Evolutionary conservation across 2,329 filamentous ascomycete genomes (phyloP).

Genomic region (Beauveria scarabaeidicola): DNA sequence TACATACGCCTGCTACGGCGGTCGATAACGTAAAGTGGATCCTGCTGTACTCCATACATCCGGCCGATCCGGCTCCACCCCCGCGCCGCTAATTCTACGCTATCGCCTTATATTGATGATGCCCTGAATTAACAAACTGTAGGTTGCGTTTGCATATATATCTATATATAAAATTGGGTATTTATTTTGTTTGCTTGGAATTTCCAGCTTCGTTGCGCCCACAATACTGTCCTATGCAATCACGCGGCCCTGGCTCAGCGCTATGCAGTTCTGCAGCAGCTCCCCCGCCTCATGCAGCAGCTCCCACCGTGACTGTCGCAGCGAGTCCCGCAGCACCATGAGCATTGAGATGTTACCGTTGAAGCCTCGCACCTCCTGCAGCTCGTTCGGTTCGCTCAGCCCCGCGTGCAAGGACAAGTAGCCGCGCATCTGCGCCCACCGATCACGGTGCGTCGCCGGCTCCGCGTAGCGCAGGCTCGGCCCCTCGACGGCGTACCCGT

Average conservation of each 20-base stretch:
- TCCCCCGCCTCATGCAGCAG: constrained; percentile 79
- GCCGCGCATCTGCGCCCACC: constrained; percentile 67
- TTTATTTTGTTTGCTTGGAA: too few relatives aligned
- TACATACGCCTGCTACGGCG: too few relatives aligned
- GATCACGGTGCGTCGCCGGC: constrained; percentile 54
- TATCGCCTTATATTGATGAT: too few relatives aligned
- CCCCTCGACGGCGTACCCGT: constrained; percentile 85
- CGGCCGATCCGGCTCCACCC: too few relatives aligned
- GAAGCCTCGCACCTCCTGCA: constrained; percentile 63
- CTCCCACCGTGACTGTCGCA: constrained; percentile 82
- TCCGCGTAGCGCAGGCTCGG: constrained; percentile 37
- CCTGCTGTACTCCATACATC: too few relatives aligned
- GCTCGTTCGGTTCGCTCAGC: constrained; percentile 65
- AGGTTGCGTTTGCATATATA: too few relatives aligned
- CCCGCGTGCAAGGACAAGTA: constrained; percentile 68
- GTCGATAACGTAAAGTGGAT: too few relatives aligned
- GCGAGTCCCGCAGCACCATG: constrained; percentile 72
- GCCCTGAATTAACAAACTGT: too few relatives aligned
- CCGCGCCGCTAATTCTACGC: too few relatives aligned
- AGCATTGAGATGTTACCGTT: constrained; percentile 78
- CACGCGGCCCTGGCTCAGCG: constrained; percentile 34
- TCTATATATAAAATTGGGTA: too few relatives aligned
- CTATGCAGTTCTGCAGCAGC: constrained; percentile 72
- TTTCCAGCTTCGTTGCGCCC: too few relatives aligned
- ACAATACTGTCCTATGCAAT: too few relatives aligned